A percentile compares a stretch with the other conserved stretches of the same genome.
Conservation (phyloP, 163 green algal genomes). For the Chlorella variabilis region DNA sequence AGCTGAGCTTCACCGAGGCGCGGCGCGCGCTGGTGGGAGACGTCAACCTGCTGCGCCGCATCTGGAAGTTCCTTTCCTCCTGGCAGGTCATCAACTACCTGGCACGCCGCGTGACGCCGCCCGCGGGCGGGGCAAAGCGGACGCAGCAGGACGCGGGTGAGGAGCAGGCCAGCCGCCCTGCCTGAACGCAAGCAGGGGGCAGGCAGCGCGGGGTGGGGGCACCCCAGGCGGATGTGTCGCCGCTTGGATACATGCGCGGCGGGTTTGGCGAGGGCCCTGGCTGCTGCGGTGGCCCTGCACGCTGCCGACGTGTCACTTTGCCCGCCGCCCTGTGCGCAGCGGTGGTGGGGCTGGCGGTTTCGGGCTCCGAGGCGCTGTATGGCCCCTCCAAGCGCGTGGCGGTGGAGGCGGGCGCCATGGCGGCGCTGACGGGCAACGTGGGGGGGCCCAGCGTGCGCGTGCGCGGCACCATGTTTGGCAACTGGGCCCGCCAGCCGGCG, state of each 20-base stretch:
- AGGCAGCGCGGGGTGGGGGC: too few relatives aligned
- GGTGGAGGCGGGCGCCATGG: neutral
- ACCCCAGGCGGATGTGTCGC: too few relatives aligned
- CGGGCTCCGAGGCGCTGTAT: conserved; percentile 1
- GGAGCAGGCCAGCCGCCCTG: too few relatives aligned
- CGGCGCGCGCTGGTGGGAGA: conserved; percentile 70
- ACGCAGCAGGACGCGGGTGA: neutral
- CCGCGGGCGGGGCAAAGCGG: neutral
- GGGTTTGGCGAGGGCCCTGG: too few relatives aligned
- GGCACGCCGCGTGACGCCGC: neutral
- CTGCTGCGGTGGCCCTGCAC: too few relatives aligned
- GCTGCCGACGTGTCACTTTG: too few relatives aligned
- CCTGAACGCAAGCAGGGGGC: too few relatives aligned
- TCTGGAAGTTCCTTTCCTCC: conserved; percentile 55
- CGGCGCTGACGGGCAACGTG: conserved; percentile 7
- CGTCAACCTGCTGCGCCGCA: conserved; percentile 67
- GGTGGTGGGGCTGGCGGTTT: conserved; percentile 42
- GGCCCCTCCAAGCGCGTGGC: neutral
- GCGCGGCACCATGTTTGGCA: conserved; percentile 15
- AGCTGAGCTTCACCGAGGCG: conserved; percentile 77
- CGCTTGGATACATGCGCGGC: too few relatives aligned
- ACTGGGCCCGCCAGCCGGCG: conserved; percentile 10
- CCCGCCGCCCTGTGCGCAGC: neutral
- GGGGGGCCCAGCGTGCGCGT: conserved; percentile 3
- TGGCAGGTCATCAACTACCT: conserved; percentile 38